Conservation (phyloP, 495 filamentous ascomycete species). For the Podospora fimiseda region DNA sequence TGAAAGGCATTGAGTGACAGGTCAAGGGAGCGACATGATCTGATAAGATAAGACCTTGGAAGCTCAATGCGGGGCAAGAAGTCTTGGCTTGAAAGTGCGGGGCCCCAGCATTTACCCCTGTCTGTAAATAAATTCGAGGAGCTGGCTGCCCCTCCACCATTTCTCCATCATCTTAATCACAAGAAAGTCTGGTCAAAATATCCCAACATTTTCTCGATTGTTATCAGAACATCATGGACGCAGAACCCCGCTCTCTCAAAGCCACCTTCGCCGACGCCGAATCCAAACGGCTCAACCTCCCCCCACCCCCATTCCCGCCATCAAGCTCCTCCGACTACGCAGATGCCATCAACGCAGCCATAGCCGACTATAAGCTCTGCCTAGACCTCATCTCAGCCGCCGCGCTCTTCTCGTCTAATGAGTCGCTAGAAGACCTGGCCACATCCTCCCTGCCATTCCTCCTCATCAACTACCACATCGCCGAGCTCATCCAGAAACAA, state of each 20-base stretch:
- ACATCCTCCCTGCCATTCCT: slow-evolving; percentile 74
- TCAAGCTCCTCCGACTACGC: slow-evolving; percentile 55
- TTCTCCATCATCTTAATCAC: too few relatives aligned
- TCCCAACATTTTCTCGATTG: too few relatives aligned
- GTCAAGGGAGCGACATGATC: too few relatives aligned
- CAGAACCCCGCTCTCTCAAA: slow-evolving; percentile 38
- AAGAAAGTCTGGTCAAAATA: too few relatives aligned
- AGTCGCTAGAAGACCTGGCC: slow-evolving; percentile 79
- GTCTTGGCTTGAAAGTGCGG: neutral
- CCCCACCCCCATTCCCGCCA: slow-evolving; percentile 32
- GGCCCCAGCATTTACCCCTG: neutral
- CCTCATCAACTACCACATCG: slow-evolving; percentile 29
- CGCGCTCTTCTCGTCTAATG: slow-evolving; percentile 85
- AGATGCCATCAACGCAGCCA: slow-evolving; percentile 57
- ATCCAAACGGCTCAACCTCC: slow-evolving; percentile 33
- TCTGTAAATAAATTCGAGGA: neutral
- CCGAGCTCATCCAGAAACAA: slow-evolving; percentile 31
- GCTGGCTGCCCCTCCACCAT: neutral
- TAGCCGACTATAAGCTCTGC: slow-evolving; percentile 67
- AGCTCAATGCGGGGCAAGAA: neutral
- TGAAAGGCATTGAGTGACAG: too few relatives aligned
- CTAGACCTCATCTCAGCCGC: slow-evolving; percentile 59
- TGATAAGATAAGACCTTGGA: neutral
- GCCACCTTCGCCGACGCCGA: slow-evolving; percentile 50
- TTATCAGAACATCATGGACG: too few relatives aligned